A percentile compares a stretch with the other conserved stretches of the same genome.
Evolutionary conservation across 352 stramenopile species (phyloP).

Genomic region (Phytophthora chlamydospora): DNA sequence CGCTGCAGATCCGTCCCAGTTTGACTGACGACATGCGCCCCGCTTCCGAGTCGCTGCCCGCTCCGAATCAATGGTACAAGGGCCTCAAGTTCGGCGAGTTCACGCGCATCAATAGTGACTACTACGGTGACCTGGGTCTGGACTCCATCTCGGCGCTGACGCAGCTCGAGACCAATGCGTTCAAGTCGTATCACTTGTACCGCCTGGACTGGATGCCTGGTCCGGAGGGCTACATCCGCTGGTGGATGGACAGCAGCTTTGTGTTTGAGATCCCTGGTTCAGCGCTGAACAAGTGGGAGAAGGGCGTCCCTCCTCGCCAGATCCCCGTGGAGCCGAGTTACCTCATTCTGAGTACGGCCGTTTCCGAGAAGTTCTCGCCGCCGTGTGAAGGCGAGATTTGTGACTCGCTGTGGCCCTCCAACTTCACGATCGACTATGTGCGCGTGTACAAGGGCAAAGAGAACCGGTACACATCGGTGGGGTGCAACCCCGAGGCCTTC

Average conservation of each 20-base stretch:
- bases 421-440: slow-evolving; percentile 96
- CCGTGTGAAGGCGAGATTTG: slow-evolving; percentile 93
- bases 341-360: slow-evolving; percentile 97
- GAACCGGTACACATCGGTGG: slow-evolving; percentile 91
- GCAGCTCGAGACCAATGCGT: slow-evolving; percentile 91
- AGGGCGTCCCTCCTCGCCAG: slow-evolving; percentile 68
- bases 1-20: slow-evolving; percentile 92
- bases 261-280: slow-evolving; percentile 93
- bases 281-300: slow-evolving; percentile 82
- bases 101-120: slow-evolving; percentile 93
- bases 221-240: slow-evolving; percentile 92
- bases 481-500: slow-evolving; percentile 92
- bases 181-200: slow-evolving; percentile 94
- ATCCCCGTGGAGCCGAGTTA: slow-evolving; percentile 97
- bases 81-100: slow-evolving; percentile 86
- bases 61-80: slow-evolving; percentile 91
- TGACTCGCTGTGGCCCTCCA: slow-evolving; percentile 91
- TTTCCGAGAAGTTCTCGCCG: slow-evolving; percentile 95
- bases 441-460: slow-evolving; percentile 94
- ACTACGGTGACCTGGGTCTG: slow-evolving; percentile 94
- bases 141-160: slow-evolving; percentile 96
- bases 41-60: slow-evolving; percentile 52
- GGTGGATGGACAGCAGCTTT: slow-evolving; percentile 94
- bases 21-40: slow-evolving; percentile 71
- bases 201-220: slow-evolving; percentile 96